phyloP scores from a whole-genome alignment of 2,329 filamentous ascomycete genomes.

The Rhynchosporium secalis region DNA sequence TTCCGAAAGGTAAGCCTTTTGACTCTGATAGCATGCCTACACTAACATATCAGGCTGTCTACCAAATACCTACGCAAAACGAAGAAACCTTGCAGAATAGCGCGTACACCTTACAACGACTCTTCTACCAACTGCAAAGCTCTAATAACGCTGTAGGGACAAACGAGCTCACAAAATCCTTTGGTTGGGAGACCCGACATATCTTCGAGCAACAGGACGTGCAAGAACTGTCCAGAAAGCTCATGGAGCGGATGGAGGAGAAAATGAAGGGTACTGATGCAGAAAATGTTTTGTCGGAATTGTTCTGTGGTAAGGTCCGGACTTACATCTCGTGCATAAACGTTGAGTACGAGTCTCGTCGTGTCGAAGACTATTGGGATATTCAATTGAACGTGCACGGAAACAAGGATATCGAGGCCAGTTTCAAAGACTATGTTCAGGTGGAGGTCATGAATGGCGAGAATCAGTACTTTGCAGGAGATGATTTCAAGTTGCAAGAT shows the following conservation, averaged over 20 bases:
- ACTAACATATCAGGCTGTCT: constrained; percentile 68
- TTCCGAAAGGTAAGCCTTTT: constrained; percentile 76
- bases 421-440: constrained; percentile 93
- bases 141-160: constrained; percentile 82
- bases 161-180: constrained; percentile 90
- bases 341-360: constrained; percentile 93
- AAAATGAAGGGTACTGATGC: constrained; percentile 97
- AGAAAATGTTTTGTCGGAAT: constrained; percentile 81
- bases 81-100: constrained; percentile 83
- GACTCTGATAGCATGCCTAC: not conserved
- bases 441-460: constrained; percentile 97
- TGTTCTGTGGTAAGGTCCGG: constrained; percentile 98
- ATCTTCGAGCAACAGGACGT: constrained; percentile 99
- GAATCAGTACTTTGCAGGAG: constrained; percentile 94
- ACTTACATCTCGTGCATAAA: constrained; percentile 99
- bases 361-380: constrained; percentile 98
- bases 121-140: constrained; percentile 95
- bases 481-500: constrained; percentile 89
- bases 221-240: constrained; percentile 90
- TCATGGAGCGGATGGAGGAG: constrained; percentile 96
- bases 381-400: constrained; percentile 95
- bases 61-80: constrained; percentile 90
- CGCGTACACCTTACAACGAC: constrained; percentile 86
- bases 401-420: constrained; percentile 89
- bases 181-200: constrained; percentile 96